Conservation (phyloP, 306 rosid genomes). For the Malus sylvestris region DNA sequence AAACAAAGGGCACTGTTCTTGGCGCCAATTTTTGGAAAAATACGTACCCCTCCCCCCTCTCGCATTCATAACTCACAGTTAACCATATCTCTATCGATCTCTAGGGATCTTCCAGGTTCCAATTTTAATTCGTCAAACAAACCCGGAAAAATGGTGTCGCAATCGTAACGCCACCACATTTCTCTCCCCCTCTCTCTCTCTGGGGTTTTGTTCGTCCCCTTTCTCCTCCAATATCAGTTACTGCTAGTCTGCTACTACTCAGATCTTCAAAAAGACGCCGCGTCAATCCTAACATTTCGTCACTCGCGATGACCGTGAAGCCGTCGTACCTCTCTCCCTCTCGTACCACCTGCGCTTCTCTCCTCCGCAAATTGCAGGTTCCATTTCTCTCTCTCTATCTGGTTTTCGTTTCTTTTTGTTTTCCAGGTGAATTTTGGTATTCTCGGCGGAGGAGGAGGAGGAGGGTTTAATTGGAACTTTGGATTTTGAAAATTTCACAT, state of each 20-base stretch:
- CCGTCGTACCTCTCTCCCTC: conserved; percentile 56
- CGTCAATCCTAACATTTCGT: neutral
- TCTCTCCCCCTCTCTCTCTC: neutral
- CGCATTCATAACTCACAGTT: neutral
- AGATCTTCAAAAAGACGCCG: neutral
- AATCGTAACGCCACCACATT: conserved; percentile 20
- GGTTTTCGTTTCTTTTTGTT: neutral
- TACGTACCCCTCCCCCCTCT: neutral
- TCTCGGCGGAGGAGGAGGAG: neutral
- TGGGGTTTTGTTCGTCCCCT: conserved; percentile 9
- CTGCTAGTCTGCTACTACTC: neutral
- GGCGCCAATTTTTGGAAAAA: conserved; percentile 47
- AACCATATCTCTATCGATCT: neutral
- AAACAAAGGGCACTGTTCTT: neutral
- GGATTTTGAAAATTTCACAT: conserved; percentile 19
- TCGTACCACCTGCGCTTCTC: conserved; percentile 90
- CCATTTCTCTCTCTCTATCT: neutral
- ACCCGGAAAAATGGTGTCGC: neutral
- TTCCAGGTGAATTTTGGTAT: neutral
- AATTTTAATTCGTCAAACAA: neutral
- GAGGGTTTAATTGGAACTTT: neutral
- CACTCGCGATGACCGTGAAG: conserved; percentile 29
- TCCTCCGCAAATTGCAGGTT: conserved; percentile 85
- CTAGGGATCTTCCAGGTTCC: neutral
- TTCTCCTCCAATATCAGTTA: neutral